Conservation (phyloP, 1,139 yeast genomes). For the Suhomyces yuchorum region DNA sequence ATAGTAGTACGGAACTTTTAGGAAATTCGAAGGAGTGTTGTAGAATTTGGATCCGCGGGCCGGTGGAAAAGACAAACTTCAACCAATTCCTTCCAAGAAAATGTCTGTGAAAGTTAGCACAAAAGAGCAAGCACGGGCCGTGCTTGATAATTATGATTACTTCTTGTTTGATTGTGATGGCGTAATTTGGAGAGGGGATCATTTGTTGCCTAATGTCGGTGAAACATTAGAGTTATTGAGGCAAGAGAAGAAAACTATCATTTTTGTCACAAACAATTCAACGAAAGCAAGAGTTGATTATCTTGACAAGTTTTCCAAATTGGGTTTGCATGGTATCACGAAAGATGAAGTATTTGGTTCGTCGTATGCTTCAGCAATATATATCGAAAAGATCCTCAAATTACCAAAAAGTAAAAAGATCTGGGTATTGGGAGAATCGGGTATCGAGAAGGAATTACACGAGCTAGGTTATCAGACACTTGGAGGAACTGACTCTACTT, state of each 20-base stretch:
- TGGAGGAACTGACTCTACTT: conserved; percentile 44
- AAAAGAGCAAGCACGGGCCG: conserved; percentile 23
- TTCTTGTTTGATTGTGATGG: conserved; percentile 53
- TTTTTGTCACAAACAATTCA: conserved; percentile 94
- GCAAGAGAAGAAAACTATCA: conserved; percentile 54
- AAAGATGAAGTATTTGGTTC: conserved; percentile 87
- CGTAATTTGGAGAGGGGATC: conserved; percentile 52
- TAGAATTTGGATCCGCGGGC: neutral
- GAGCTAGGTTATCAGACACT: conserved; percentile 46
- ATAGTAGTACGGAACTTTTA: neutral
- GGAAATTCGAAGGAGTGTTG: neutral
- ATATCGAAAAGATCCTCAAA: conserved; percentile 72
- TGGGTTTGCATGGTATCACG: conserved; percentile 65
- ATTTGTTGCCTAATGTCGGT: conserved; percentile 41
- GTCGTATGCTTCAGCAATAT: conserved; percentile 88
- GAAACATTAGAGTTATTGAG: conserved; percentile 44
- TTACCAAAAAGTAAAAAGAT: conserved; percentile 64
- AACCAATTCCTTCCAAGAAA: neutral
- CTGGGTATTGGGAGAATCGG: conserved; percentile 51
- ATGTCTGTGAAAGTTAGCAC: conserved; percentile 27
- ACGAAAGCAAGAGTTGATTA: conserved; percentile 84
- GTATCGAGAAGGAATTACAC: conserved; percentile 45
- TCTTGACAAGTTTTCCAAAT: conserved; percentile 68
- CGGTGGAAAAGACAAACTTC: neutral
- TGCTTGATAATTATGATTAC: conserved; percentile 40